A percentile compares a stretch with the other conserved stretches of the same genome.
phyloP scores from a whole-genome alignment of 176 grass and related monocot species.

The Hordeum marinum region DNA sequence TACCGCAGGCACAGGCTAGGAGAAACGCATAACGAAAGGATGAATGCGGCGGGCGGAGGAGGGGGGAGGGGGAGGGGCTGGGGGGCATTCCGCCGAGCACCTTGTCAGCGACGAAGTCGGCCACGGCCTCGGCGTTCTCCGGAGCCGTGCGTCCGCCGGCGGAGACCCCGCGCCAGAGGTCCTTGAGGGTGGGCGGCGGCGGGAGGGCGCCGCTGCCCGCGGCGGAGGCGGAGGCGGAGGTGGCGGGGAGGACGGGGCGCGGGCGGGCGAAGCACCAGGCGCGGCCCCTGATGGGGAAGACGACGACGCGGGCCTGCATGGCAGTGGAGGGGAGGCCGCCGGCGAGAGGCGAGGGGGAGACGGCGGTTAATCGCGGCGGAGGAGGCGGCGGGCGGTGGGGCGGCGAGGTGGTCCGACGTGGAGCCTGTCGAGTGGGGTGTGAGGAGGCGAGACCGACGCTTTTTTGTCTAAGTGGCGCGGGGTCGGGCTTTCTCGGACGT shows the following conservation, averaged over 20 bases:
- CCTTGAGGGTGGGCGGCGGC: conserved; percentile 33
- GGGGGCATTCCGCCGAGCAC: conserved; percentile 18
- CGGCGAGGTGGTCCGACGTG: not conserved
- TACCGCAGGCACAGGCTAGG: not conserved
- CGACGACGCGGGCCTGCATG: conserved; percentile 83
- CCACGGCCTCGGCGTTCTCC: conserved; percentile 59
- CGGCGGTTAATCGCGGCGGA: not conserved
- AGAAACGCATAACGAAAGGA: not conserved
- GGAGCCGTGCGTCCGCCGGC: conserved; percentile 28
- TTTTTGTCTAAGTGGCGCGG: not conserved
- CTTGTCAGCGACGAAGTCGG: conserved; percentile 71
- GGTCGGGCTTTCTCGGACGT: not conserved
- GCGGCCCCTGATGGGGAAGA: conserved; percentile 78
- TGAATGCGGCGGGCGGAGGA: not conserved
- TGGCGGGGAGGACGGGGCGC: not conserved
- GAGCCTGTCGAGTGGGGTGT: not conserved
- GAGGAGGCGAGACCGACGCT: not conserved
- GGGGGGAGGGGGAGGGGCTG: not conserved
- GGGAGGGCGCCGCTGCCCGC: conserved; percentile 1
- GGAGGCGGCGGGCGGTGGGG: not conserved
- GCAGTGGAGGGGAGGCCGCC: not conserved
- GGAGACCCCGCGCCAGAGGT: conserved; percentile 65
- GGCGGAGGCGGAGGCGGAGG: not conserved
- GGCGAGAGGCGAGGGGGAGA: not conserved
- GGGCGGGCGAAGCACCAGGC: conserved; percentile 68